Percentiles rank a stretch among this genome's conserved stretches.
phyloP scores from a whole-genome alignment of 1,139 yeast species.

The Protomyces inouyei region DNA sequence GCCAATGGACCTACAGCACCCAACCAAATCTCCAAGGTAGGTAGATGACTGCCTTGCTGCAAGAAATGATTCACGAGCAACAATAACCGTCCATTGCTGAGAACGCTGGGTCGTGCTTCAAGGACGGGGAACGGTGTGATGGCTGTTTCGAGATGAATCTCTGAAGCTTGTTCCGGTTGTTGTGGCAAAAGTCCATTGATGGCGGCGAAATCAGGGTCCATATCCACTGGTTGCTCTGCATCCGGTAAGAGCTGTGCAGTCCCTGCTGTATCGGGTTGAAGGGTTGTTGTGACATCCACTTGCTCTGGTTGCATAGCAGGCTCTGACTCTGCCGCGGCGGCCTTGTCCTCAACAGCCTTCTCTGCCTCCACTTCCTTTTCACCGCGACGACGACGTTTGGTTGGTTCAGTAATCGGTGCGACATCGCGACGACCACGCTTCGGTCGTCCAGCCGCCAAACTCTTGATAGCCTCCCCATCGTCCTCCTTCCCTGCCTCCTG shows the following conservation, averaged over 20 bases:
- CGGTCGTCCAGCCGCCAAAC: not conserved
- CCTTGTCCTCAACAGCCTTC: not conserved
- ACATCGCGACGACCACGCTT: not conserved
- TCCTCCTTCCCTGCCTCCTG: not conserved
- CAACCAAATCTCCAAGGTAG: constrained; percentile 15
- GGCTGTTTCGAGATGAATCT: not conserved
- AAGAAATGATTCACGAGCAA: constrained; percentile 15
- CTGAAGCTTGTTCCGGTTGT: not conserved
- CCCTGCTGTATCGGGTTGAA: not conserved
- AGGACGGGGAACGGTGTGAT: constrained; percentile 22
- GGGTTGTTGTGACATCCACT: not conserved
- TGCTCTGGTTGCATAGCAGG: not conserved
- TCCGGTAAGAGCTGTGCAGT: not conserved
- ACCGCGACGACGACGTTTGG: not conserved
- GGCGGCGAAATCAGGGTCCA: not conserved
- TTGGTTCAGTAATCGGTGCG: not conserved
- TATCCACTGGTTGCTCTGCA: not conserved
- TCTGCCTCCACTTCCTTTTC: not conserved
- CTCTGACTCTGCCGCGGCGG: not conserved
- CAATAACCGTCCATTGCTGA: constrained; percentile 7
- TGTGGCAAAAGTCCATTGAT: not conserved
- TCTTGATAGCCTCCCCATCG: not conserved
- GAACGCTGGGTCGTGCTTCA: constrained; percentile 12
- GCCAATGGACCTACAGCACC: constrained; percentile 21
- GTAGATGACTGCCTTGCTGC: not conserved